Conservation (phyloP, 257 asterid species). For the Ilex aquifolium region DNA sequence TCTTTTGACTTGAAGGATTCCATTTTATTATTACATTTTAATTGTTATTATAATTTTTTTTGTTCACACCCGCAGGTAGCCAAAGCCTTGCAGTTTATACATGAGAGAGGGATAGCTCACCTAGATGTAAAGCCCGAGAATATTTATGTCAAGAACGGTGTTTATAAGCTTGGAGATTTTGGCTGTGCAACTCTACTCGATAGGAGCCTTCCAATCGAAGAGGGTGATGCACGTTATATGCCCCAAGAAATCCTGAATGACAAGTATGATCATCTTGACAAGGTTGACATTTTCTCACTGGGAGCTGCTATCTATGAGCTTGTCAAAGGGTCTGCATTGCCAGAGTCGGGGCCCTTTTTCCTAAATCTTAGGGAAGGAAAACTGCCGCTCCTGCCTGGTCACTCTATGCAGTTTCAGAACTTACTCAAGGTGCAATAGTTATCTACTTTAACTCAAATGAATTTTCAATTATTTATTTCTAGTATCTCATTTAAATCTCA, state of each 20-base stretch:
- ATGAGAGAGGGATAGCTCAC: conserved; percentile 74
- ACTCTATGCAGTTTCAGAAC: conserved; percentile 84
- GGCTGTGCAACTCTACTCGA: conserved; percentile 87
- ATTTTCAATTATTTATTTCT: no score
- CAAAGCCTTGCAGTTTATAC: conserved; percentile 75
- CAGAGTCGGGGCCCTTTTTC: conserved; percentile 67
- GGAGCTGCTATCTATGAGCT: conserved; percentile 84
- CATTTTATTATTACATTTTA: not conserved
- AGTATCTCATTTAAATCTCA: no score
- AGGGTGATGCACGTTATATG: conserved; percentile 98
- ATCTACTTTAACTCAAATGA: not conserved
- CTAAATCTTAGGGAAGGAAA: conserved; percentile 76
- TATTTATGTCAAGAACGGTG: conserved; percentile 75
- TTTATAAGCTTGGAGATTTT: conserved; percentile 89
- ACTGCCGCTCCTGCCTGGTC: conserved; percentile 90
- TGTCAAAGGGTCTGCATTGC: conserved; percentile 68
- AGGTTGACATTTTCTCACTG: conserved; percentile 84
- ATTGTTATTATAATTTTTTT: not conserved
- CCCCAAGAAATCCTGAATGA: conserved; percentile 95
- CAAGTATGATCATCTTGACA: conserved; percentile 74
- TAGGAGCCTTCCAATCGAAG: conserved; percentile 80
- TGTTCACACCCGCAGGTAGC: conserved; percentile 41
- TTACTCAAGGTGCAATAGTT: conserved; percentile 58
- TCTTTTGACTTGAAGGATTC: no score
- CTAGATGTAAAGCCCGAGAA: conserved; percentile 92